Evolutionary conservation across 202 grass and related monocot genomes (phyloP), one percentile per base, ranked within the genome.

Genomic region (Panicum hallii): DNA sequence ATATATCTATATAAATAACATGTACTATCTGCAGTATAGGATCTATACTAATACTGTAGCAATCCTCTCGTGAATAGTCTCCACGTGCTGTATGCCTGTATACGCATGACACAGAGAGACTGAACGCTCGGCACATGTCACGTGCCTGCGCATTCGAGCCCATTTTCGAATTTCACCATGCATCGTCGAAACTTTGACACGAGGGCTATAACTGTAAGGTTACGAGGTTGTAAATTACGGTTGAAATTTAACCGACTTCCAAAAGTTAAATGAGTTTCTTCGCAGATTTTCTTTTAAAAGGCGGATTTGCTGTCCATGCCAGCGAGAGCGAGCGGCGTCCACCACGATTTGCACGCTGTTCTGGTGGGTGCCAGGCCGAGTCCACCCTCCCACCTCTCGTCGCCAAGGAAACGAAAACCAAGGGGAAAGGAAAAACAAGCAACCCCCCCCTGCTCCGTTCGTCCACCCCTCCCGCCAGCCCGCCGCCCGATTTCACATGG

Each of bases 401-500:
- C 28, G 67, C 38, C 44, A 72, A 72, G 67, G 26, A 9, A 56
- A 82, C 34, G 23, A 82, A 82, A 60, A 19, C 47, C 1, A 11
- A 15, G 17, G 76, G 63, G 1, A 0, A 81, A 70, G 19, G 28
- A 38, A 62, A 75, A 55, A 9, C 19, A 46, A 19, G 41, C 32
- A 70, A 58, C 11, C 5, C 45, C 19, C 45, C 80, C 26, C 7
- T 36, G 40, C 80, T 17, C 47, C 28, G 80, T 61, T 36, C 53
- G 11, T 72, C 67, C 53, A 30, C 42, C 67, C 16, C 14, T 11
- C 74, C 4, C 30, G 36, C 36, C 36, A 38, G 36, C 12, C 32
- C 54, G 30, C 26, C 80, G 56, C 55, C 56, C 80, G 63, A 83
- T 83, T 38, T 76, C 68, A 82, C 79, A 58, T 72, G 78, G 64